Evolutionary conservation across 2,329 filamentous ascomycete species (phyloP).

Genomic region (Berkeleyomyces rouxiae): DNA sequence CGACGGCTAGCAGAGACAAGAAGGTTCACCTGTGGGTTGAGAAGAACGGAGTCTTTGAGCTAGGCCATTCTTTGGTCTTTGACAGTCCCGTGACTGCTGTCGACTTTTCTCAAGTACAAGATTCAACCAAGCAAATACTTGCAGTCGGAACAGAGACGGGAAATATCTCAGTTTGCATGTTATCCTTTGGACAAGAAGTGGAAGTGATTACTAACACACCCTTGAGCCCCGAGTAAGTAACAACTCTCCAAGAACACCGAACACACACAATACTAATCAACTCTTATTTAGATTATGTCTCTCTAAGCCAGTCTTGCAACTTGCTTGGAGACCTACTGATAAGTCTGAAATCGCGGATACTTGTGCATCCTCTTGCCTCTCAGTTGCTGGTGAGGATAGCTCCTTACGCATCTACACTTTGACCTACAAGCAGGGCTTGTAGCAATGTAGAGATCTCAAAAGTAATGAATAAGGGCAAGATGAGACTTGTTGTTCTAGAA

Average conservation of each 20-base stretch:
- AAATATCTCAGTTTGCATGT: conserved; percentile 19
- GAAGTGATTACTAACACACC: conserved; percentile 3
- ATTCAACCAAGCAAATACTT: conserved; percentile 23
- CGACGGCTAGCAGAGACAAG: conserved; percentile 84
- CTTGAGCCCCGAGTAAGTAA: conserved; percentile 9
- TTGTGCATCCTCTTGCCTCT: conserved; percentile 27
- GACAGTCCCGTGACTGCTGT: conserved; percentile 52
- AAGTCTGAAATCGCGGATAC: conserved; percentile 16
- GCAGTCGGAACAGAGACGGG: conserved; percentile 43
- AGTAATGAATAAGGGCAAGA: neutral
- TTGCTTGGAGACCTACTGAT: conserved; percentile 47
- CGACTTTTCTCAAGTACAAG: conserved; percentile 36
- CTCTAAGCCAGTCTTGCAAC: conserved; percentile 47
- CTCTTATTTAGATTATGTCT: conserved; percentile 31
- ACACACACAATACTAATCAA: neutral
- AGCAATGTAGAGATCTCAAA: neutral
- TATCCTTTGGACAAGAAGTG: conserved; percentile 1
- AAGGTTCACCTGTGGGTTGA: conserved; percentile 53
- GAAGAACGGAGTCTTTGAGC: conserved; percentile 18
- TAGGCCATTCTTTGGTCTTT: conserved; percentile 27
- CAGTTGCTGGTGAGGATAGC: conserved; percentile 41
- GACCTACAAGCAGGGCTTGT: neutral
- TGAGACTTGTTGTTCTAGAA: neutral
- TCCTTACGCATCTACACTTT: conserved; percentile 42
- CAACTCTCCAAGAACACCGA: neutral